These are phyloP conservation scores for Mortierella alpina DNA, from an alignment of 192 early-diverging fungal genomes.

Conservation along the genomic window DNA sequence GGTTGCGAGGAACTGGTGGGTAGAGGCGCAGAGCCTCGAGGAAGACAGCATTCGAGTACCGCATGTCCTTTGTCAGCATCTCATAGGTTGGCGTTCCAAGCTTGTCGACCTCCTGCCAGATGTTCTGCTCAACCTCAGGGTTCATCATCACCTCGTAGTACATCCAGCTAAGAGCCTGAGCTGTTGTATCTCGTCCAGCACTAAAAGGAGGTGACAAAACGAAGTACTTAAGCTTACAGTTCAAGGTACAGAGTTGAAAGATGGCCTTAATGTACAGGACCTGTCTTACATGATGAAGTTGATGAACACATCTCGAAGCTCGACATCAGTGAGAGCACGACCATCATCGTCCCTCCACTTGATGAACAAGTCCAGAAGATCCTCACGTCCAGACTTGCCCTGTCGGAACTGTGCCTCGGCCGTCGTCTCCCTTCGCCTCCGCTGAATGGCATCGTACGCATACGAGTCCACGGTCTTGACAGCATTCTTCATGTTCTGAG, in stretches of 20 bases:
- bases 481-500: conserved; percentile 23
- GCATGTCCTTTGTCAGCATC: conserved; percentile 54
- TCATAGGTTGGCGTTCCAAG: conserved; percentile 24
- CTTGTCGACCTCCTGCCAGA: conserved; percentile 49
- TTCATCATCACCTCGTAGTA: conserved; percentile 57
- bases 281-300: conserved; percentile 54
- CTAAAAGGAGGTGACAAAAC: conserved; percentile 1
- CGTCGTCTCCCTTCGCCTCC: conserved; percentile 23
- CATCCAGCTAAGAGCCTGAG: conserved; percentile 67
- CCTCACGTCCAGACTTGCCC: conserved; percentile 22
- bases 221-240: neutral
- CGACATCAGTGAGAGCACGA: conserved; percentile 33
- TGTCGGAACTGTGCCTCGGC: conserved; percentile 12
- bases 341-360: conserved; percentile 55
- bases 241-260: neutral
- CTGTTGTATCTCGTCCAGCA: conserved; percentile 67
- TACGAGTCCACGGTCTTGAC: conserved; percentile 37
- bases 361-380: conserved; percentile 63
- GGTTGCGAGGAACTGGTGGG: conserved; percentile 72
- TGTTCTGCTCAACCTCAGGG: conserved; percentile 43
- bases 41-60: conserved; percentile 66
- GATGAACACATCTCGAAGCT: conserved; percentile 59
- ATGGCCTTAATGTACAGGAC: too few relatives aligned
- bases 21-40: conserved; percentile 72
- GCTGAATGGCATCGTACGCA: conserved; percentile 44